phyloP scores from a whole-genome alignment of 1,139 yeast species.

The Candida buenavistaensis region DNA sequence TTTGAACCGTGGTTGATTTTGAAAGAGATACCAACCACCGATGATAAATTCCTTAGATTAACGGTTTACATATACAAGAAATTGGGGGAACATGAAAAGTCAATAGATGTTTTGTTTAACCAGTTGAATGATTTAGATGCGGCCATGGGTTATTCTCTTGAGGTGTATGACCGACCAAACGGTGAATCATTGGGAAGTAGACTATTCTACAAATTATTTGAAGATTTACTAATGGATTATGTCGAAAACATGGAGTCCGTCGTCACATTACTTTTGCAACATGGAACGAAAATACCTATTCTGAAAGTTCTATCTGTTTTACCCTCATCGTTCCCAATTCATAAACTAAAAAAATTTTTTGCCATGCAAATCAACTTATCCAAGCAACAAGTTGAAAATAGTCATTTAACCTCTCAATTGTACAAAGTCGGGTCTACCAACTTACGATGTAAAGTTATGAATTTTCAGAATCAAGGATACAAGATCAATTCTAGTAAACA shows the following conservation, averaged over 20 bases:
- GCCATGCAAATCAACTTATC: conserved; percentile 44
- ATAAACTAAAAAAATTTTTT: conserved; percentile 45
- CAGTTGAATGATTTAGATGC: conserved; percentile 56
- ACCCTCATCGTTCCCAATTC: conserved; percentile 51
- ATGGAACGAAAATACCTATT: conserved; percentile 58
- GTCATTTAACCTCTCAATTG: conserved; percentile 31
- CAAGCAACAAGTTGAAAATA: conserved; percentile 25
- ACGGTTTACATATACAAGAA: conserved; percentile 60
- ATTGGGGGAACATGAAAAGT: conserved; percentile 62
- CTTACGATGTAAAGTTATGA: conserved; percentile 35
- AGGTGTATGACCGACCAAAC: conserved; percentile 40
- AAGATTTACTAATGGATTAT: conserved; percentile 36
- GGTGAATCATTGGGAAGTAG: conserved; percentile 39
- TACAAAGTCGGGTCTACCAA: conserved; percentile 40
- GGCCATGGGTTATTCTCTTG: conserved; percentile 63
- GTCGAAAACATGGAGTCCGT: conserved; percentile 37
- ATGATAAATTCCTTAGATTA: conserved; percentile 38
- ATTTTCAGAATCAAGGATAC: conserved; percentile 35
- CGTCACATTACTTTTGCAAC: conserved; percentile 42
- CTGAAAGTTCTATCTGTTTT: conserved; percentile 49
- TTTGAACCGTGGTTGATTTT: conserved; percentile 52
- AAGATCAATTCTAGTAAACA: conserved; percentile 38
- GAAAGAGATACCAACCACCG: conserved; percentile 37
- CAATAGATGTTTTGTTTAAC: conserved; percentile 61
- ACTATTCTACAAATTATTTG: conserved; percentile 38